Evolutionary conservation across 176 grass and related monocot genomes (phyloP), one percentile per base, ranked within the genome.

Genomic region (Chrysopogon serrulatus): DNA sequence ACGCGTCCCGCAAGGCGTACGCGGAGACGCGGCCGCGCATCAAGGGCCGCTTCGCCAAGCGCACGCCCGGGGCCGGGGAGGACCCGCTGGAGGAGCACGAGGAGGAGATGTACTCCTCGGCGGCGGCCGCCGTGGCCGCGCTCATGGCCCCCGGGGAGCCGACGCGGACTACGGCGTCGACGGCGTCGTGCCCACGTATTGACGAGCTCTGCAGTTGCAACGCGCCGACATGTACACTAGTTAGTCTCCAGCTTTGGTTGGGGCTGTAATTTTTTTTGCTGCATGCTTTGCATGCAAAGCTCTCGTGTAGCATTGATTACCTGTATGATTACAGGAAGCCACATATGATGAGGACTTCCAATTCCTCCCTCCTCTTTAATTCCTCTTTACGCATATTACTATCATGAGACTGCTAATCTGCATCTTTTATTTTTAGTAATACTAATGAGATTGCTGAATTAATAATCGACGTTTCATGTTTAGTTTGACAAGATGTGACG

Each of bases 1-100:
- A 97, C 59, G 94, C 92, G 45, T 94, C 94, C 27, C 85, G 91
- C 18, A 97, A 97, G 91, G 91, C 91, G 39, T 94, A 97, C 69
- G 94, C 90, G 0, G 92, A 94, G 87, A 90, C 94, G 60, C 85
- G 92, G 74, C 94, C 90, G 12, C 88, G 94, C 59, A 84, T 97
- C 73, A 97, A 97, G 79, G 94, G 94, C 48, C 65, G 92, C 14
- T 97, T 97, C 76, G 92, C 79, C 24, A 97, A 92, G 87, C 89
- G 94, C 84, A 88, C 59, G 7, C 23, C 69, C 2, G n/a, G 27
- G 3, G 62, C 80, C 1, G 83, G 44, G 3, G 85, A 81, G 59
- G 65, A 54, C 14, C 17, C 31, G 53, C 31, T 28, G 26, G 89
- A 88, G 67, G 75, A 84, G 36, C 85, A 84, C 73, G 92, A 91